A percentile compares a stretch with the other conserved stretches of the same genome.
phyloP scores from a whole-genome alignment of 2,329 filamentous ascomycete genomes.

The Aspergillus tamarii region DNA sequence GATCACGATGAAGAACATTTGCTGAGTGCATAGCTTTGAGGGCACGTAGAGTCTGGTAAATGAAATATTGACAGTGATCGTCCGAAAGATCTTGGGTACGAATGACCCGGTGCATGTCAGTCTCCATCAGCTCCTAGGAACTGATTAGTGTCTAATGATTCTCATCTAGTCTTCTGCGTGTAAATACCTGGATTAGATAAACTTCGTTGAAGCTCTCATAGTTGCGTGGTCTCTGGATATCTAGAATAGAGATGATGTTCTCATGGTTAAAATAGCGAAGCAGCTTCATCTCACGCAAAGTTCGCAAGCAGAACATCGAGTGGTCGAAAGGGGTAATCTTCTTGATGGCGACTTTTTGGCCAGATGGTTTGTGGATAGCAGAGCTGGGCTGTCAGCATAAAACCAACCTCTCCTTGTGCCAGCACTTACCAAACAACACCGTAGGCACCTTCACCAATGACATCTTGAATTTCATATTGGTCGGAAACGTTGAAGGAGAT shows the following conservation, averaged over 20 bases:
- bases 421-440: slow-evolving; percentile 89
- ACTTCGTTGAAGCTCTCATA: slow-evolving; percentile 97
- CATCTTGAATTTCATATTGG: slow-evolving; percentile 99
- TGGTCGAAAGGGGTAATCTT: slow-evolving; percentile 99
- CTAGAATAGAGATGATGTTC: slow-evolving; percentile 99
- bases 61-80: slow-evolving; percentile 99
- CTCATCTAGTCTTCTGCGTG: background rate
- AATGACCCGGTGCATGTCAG: slow-evolving; percentile 98
- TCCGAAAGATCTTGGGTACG: slow-evolving; percentile 97
- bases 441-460: slow-evolving; percentile 97
- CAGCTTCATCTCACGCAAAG: slow-evolving; percentile 98
- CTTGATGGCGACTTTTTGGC: slow-evolving; percentile 99
- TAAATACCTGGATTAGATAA: slow-evolving; percentile 87
- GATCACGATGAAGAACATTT: slow-evolving; percentile 93
- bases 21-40: slow-evolving; percentile 99
- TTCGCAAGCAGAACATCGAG: slow-evolving; percentile 97
- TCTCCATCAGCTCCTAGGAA: slow-evolving; percentile 92
- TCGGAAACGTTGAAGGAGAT: slow-evolving; percentile 99
- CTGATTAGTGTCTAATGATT: slow-evolving; percentile 1
- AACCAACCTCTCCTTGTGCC: background rate
- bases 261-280: slow-evolving; percentile 99
- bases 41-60: slow-evolving; percentile 97
- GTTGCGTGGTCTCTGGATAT: slow-evolving; percentile 96
- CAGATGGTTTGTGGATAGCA: slow-evolving; percentile 94
- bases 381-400: slow-evolving; percentile 62